Evolutionary conservation across 1,284 basidiomycete species (phyloP).

Genomic region (Melampsora americana): DNA sequence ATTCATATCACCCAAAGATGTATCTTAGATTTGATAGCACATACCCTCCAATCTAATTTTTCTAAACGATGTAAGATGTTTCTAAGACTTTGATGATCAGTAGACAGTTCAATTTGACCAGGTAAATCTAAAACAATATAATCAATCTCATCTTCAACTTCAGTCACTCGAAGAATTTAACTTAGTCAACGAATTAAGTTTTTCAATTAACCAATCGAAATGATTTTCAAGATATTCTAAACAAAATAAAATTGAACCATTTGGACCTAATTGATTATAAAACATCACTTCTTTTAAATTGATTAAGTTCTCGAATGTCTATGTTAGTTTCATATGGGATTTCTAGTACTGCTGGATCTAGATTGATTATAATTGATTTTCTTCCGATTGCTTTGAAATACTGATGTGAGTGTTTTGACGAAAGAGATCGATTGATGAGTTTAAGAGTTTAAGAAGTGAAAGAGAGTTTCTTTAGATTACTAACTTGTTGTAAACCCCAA

Average conservation of each 20-base stretch:
- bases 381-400: constrained; percentile 81
- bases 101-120: constrained; percentile 95
- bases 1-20: neutral
- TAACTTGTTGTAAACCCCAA: constrained; percentile 71
- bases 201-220: constrained; percentile 81
- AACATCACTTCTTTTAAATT: constrained; percentile 85
- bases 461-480: neutral
- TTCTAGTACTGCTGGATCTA: constrained; percentile 79
- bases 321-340: constrained; percentile 88
- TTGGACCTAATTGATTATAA: constrained; percentile 81
- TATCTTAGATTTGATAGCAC: constrained; percentile 52
- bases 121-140: constrained; percentile 95
- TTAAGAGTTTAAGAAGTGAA: neutral
- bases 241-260: constrained; percentile 94
- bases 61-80: constrained; percentile 68
- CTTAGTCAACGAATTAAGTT: constrained; percentile 12
- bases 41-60: constrained; percentile 74
- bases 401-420: constrained; percentile 47
- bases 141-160: constrained; percentile 60
- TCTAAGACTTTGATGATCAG: constrained; percentile 86
- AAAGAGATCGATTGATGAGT: neutral
- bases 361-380: constrained; percentile 83
- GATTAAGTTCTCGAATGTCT: constrained; percentile 79
- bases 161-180: neutral
- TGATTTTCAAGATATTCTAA: constrained; percentile 96